Evolutionary conservation across 2,329 filamentous ascomycete species (phyloP), one percentile per base, ranked within the genome.

Genomic region (Rugonectria rugulosa): DNA sequence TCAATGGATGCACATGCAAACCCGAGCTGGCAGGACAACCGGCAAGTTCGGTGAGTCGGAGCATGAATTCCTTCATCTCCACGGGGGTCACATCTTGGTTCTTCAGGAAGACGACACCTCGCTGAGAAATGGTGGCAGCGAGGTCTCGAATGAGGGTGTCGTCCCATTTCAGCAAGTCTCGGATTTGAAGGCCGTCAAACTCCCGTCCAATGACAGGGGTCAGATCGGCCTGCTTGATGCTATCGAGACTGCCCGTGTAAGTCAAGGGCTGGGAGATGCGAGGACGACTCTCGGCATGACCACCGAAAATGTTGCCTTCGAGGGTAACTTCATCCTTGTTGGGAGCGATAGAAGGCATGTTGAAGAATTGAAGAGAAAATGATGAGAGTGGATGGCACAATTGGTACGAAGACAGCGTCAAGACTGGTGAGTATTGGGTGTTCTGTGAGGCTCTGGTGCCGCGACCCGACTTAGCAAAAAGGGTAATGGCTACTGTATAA

Each of bases 1-100:
- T 79, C 21, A 85, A 63, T 6, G 83, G 82, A 59, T 85, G 83
- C 7, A 84, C 76, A 53, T 85, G 82, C 20, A 86, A 73, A 3
- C 73, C 72, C 1, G 81, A 84, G 3, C 76, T 77, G 29, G 72
- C 63, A 15, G 81, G 81, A 40, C 70, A 73, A 6, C 72, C 72
- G 11, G 65, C 64, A 4, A 68, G 61, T 10, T 67, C 64, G 32
- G 71, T 73, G 31, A 74, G 70, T 12, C 67, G 64, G 20, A 72
- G 66, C 63, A 73, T 73, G 31, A 75, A 72, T 6, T 73, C 68
- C 60, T 75, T 75, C 68, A 75, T 74, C 56, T 75, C 71, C 2
- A 47, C 52, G 3, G 73, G 71, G 10, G 71, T 74, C 17, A 75
- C 65, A 60, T 72, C 67, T 46, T 75, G 73, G 41, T 71, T 61